Evolutionary conservation across 2,329 filamentous ascomycete species (phyloP).

Genomic region (Lithohypha guttulata): DNA sequence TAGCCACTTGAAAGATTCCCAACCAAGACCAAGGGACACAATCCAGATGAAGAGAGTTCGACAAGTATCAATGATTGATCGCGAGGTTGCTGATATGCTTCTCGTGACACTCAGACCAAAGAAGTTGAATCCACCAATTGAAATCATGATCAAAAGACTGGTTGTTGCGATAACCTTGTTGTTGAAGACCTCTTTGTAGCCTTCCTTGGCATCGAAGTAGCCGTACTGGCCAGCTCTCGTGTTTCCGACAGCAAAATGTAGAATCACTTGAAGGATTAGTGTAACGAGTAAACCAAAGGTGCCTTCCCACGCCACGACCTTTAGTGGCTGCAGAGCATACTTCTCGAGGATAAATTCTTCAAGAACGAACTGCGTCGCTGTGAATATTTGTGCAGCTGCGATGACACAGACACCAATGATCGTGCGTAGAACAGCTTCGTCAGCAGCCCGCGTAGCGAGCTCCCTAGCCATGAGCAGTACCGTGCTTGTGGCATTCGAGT

Average conservation of each 20-base stretch:
- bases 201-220: conserved; percentile 83
- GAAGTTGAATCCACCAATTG: conserved; percentile 98
- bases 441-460: conserved; percentile 31
- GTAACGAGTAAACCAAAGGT: conserved; percentile 81
- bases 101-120: conserved; percentile 91
- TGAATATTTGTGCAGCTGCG: conserved; percentile 91
- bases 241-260: conserved; percentile 67
- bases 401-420: conserved; percentile 81
- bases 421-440: conserved; percentile 53
- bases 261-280: conserved; percentile 61
- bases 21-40: conserved; percentile 80
- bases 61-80: conserved; percentile 95
- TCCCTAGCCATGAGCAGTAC: conserved; percentile 29
- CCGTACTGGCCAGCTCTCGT: conserved; percentile 65
- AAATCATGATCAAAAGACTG: conserved; percentile 89
- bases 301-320: conserved; percentile 93
- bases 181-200: conserved; percentile 66
- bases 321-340: conserved; percentile 71
- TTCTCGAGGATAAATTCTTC: conserved; percentile 86
- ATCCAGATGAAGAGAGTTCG: conserved; percentile 98
- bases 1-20: conserved; percentile 96
- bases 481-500: conserved; percentile 21
- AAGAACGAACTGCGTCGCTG: conserved; percentile 87
- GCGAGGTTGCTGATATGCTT: conserved; percentile 78
- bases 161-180: conserved; percentile 62